Evolutionary conservation across 306 rosid genomes (phyloP), one percentile per base, ranked within the genome.

Genomic region (Bauhinia variegata): DNA sequence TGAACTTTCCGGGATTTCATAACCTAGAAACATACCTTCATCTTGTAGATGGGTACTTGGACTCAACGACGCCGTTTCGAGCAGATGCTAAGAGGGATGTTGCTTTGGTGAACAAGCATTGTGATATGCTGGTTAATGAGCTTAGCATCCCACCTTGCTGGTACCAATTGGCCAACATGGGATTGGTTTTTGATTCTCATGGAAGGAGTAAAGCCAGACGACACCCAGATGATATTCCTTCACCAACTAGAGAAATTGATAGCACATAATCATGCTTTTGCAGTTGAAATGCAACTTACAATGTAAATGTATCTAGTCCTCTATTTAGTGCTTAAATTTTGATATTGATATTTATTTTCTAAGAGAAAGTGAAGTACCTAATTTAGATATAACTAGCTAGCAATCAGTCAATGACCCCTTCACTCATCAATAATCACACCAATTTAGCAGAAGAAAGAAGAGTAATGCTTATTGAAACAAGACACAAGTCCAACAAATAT

Each of bases 141-240:
- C 80, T 89, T 1, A 74, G 76, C 36, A 80, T 89, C 5, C 90
- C 96, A 11, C 79, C 60, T 11, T 84, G 70, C 60, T 89, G 96
- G 96, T 84, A 78, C 75, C 90, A 84, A 42, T 57, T 80, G 66
- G 82, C 84, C 8, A 79, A 89, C 53, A 86, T 82, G 42, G 96
- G 92, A 6, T 63, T 86, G 69, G 87, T 89, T 8, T 52, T 82
- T 41, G 84, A 86, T 47, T 72, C 23, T 59, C 73, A 82, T 50
- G 96, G 96, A 12, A 78, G 92, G 80, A 86, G 96, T 18, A 89
- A 78, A 57, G 87, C 89, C 33, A 81, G 49, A 43, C 78, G 92
- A 81, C 84, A 82, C 43, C 69, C 69, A 0, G 91, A 88, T 38
- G 91, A 88, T 54, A 68, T 88, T 32, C 96, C 96, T 75, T 85